These are phyloP conservation scores for Sisymbrium altissimum DNA, from an alignment of 345 rosid genomes.

Conservation along the genomic window DNA sequence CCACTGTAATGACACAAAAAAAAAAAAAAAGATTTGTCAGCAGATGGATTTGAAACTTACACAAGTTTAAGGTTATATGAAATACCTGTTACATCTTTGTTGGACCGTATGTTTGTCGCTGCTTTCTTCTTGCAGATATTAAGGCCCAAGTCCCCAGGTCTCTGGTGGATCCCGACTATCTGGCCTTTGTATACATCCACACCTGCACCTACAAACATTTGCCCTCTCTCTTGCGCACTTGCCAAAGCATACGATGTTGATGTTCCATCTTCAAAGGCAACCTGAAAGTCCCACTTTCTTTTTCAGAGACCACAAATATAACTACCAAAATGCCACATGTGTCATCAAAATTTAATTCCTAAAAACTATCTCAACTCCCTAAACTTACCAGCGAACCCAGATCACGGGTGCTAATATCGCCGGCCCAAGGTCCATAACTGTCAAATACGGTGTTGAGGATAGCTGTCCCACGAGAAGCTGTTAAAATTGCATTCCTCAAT, in stretches of 20 bases:
- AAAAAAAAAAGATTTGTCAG: neutral
- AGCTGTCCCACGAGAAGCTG: constrained; percentile 97
- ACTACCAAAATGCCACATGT: neutral
- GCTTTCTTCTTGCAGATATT: constrained; percentile 96
- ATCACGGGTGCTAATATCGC: constrained; percentile 84
- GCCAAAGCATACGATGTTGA: constrained; percentile 82
- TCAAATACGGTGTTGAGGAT: constrained; percentile 86
- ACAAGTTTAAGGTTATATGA: neutral
- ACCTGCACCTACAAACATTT: constrained; percentile 87
- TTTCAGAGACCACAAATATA: neutral
- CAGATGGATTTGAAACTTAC: neutral
- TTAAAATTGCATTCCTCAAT: constrained; percentile 88
- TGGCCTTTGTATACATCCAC: constrained; percentile 86
- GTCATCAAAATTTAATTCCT: neutral
- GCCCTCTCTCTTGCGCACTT: constrained; percentile 91
- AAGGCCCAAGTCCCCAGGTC: constrained; percentile 81
- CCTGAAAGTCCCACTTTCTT: constrained; percentile 44
- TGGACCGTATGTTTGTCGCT: constrained; percentile 88
- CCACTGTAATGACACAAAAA: constrained; percentile 47
- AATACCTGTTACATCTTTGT: constrained; percentile 82
- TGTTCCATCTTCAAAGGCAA: constrained; percentile 90
- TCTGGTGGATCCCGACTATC: constrained; percentile 90
- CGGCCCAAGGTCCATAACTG: constrained; percentile 91
- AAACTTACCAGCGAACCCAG: constrained; percentile 85
- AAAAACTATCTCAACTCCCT: constrained; percentile 7